Evolutionary conservation across 2,329 filamentous ascomycete genomes (phyloP).

Genomic region (Beauveria medogensis): DNA sequence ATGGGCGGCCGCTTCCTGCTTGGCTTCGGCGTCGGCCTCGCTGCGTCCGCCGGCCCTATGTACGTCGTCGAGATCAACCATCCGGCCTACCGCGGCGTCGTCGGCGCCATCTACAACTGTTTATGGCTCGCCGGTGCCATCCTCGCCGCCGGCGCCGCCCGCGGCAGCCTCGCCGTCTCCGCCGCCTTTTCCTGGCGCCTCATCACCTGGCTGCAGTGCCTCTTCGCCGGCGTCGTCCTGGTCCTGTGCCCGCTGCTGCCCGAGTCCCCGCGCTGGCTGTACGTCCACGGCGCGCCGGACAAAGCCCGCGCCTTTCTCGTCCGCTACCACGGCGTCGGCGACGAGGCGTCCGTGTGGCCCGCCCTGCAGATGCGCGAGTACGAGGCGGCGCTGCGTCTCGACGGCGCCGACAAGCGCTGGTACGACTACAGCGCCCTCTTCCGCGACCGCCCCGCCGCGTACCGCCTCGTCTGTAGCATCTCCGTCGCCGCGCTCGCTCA

Average conservation of each 20-base stretch:
- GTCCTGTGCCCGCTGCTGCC: constrained; percentile 24
- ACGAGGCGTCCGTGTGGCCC: constrained; percentile 25
- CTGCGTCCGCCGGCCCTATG: constrained; percentile 51
- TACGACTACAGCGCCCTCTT: constrained; percentile 41
- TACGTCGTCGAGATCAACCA: constrained; percentile 57
- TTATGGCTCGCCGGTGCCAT: constrained; percentile 34
- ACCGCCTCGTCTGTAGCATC: constrained; percentile 36
- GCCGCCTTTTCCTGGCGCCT: constrained; percentile 31
- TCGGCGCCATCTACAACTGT: constrained; percentile 18
- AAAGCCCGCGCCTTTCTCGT: constrained; percentile 24
- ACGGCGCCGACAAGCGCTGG: constrained; percentile 39
- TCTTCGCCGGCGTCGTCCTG: constrained; percentile 29
- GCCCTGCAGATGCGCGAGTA: constrained; percentile 34
- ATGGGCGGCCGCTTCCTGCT: constrained; percentile 48
- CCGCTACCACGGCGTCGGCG: constrained; percentile 36
- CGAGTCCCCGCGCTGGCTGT: constrained; percentile 33
- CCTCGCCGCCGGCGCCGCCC: constrained; percentile 36
- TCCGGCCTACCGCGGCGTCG: constrained; percentile 51
- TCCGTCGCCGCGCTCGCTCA: constrained; percentile 33
- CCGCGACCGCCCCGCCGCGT: constrained; percentile 28
- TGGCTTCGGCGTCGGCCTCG: constrained; percentile 51
- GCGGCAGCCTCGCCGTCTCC: constrained; percentile 28
- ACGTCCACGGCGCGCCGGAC: constrained; percentile 26
- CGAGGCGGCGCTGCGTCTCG: constrained; percentile 34
- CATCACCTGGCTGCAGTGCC: constrained; percentile 31